phyloP scores from a whole-genome alignment of 306 rosid genomes.

The Prunus mongolica region DNA sequence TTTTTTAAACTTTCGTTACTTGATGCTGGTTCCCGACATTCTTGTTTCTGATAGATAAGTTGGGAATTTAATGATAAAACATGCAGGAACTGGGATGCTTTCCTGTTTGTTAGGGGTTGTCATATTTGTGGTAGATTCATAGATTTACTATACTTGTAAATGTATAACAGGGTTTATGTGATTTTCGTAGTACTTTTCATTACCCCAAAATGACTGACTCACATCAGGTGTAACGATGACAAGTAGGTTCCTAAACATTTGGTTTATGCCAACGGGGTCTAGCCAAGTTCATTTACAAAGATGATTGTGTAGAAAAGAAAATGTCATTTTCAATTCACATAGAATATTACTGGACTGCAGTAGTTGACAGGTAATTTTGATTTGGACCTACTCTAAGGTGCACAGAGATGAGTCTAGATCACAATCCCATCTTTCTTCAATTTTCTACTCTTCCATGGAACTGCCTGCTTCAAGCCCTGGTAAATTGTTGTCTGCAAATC shows the following conservation, averaged over 20 bases:
- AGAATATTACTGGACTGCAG: not conserved
- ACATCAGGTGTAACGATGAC: no score
- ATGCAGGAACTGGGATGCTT: not conserved
- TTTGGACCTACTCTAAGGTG: constrained; percentile 9
- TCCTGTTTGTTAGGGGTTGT: not conserved
- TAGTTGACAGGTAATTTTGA: constrained; percentile 11
- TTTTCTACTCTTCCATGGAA: constrained; percentile 61
- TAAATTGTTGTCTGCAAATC: constrained; percentile 46
- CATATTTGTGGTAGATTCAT: no score
- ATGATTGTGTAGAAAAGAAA: not conserved
- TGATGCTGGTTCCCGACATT: no score
- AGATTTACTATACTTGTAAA: not conserved
- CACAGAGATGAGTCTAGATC: not conserved
- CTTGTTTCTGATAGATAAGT: not conserved
- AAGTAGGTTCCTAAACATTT: no score
- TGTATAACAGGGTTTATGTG: not conserved
- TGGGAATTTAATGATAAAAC: not conserved
- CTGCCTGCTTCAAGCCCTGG: constrained; percentile 65
- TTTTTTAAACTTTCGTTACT: no score
- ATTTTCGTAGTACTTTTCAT: not conserved
- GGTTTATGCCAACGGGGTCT: no score
- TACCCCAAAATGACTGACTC: no score
- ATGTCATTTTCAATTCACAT: not conserved
- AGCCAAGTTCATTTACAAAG: no score
- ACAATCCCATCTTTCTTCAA: constrained; percentile 36